Evolutionary conservation across 179 eudicot genomes (phyloP).

Genomic region (Actinidia arguta): DNA sequence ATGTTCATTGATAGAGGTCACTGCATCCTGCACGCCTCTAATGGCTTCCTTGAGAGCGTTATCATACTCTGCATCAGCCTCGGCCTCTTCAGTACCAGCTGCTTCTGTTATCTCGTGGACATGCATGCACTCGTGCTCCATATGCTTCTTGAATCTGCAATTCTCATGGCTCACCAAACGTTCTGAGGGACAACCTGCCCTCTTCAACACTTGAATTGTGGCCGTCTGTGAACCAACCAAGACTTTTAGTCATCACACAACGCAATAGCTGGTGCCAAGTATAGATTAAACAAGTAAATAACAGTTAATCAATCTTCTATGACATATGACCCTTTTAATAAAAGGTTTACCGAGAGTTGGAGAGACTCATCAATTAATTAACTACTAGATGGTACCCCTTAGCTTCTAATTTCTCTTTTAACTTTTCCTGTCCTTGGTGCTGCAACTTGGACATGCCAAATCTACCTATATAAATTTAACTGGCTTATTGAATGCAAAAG

Average conservation of each 20-base stretch:
- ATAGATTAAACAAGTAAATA: not conserved
- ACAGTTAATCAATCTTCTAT: not conserved
- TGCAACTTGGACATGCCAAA: not conserved
- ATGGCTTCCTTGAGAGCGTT: conserved; percentile 89
- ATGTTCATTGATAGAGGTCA: conserved; percentile 79
- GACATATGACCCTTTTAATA: not conserved
- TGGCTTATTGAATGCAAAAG: not conserved
- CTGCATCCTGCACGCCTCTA: conserved; percentile 87
- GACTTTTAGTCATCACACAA: not conserved
- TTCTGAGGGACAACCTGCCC: conserved; percentile 96
- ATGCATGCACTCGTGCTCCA: conserved; percentile 88
- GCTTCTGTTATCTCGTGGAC: conserved; percentile 92
- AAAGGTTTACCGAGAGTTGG: not conserved
- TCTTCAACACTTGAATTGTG: conserved; percentile 89
- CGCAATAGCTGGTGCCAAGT: not conserved
- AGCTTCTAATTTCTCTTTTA: not conserved
- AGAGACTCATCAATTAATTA: not conserved
- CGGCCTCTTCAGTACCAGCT: conserved; percentile 96
- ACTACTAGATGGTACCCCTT: not conserved
- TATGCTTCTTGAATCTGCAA: conserved; percentile 69
- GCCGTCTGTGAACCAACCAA: conserved; percentile 59
- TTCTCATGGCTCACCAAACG: conserved; percentile 84
- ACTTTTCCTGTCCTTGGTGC: not conserved
- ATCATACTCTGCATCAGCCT: conserved; percentile 93
- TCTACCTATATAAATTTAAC: not conserved